A percentile compares a stretch with the other conserved stretches of the same genome.
Conservation (phyloP, 768 basidiomycete genomes). For the Lenzites betulinus region DNA sequence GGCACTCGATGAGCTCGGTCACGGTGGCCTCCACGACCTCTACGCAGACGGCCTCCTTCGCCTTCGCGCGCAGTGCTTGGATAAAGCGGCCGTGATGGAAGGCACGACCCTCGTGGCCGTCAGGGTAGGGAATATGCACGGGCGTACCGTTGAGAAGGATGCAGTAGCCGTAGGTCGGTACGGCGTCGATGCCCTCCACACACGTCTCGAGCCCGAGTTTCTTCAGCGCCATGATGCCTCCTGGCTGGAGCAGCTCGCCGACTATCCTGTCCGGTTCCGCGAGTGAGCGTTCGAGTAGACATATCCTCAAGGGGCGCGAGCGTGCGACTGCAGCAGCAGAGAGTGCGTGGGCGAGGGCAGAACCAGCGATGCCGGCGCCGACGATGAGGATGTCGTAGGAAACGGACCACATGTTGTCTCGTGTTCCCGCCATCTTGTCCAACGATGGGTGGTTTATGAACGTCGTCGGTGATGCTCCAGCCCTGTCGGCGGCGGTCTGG, state of each 20-base stretch:
- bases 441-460: conserved; percentile 14
- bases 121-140: conserved; percentile 91
- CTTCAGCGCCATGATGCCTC: conserved; percentile 75
- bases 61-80: conserved; percentile 71
- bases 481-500: conserved; percentile 14
- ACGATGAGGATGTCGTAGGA: conserved; percentile 83
- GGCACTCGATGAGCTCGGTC: conserved; percentile 68
- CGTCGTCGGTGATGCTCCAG: conserved; percentile 16
- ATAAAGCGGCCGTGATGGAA: conserved; percentile 97
- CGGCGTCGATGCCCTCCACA: conserved; percentile 86
- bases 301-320: conserved; percentile 66
- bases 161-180: conserved; percentile 84
- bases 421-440: background rate
- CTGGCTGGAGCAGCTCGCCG: conserved; percentile 95
- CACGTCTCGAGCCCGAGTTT: conserved; percentile 75
- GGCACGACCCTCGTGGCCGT: conserved; percentile 67
- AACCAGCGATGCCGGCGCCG: conserved; percentile 91
- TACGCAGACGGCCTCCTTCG: conserved; percentile 59
- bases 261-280: conserved; percentile 95
- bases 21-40: conserved; percentile 86
- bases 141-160: conserved; percentile 64
- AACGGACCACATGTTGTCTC: conserved; percentile 25
- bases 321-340: conserved; percentile 49
- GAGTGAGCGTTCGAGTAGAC: conserved; percentile 88
- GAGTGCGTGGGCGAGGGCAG: conserved; percentile 83